Conservation (phyloP, 441 rosid genomes). For the Theobroma grandiflorum region DNA sequence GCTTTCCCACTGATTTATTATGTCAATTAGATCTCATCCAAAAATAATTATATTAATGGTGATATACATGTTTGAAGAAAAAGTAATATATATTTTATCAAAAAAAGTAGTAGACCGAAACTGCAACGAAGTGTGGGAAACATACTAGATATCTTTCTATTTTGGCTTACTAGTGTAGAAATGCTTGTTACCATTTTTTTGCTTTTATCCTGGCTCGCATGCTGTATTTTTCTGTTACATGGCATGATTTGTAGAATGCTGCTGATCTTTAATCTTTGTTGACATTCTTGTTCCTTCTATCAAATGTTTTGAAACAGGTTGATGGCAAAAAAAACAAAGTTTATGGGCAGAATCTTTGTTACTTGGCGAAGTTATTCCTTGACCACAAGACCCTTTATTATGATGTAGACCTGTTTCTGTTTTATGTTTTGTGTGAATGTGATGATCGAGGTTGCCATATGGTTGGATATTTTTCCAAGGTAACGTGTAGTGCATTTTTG, state of each 20-base stretch:
- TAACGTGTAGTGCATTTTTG: constrained; percentile 33
- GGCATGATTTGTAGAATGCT: background rate
- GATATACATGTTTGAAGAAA: too few species aligned
- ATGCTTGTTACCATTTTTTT: background rate
- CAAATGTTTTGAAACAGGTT: constrained; percentile 59
- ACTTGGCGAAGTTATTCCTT: constrained; percentile 94
- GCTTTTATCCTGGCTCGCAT: background rate
- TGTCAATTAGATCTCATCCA: too few species aligned
- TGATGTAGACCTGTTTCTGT: constrained; percentile 94
- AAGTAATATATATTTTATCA: too few species aligned
- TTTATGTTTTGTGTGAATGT: constrained; percentile 93
- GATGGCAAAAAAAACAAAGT: constrained; percentile 99
- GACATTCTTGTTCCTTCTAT: constrained; percentile 23
- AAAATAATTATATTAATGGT: too few species aligned
- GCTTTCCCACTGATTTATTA: too few species aligned
- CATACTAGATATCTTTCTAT: background rate
- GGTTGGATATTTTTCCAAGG: constrained; percentile 99
- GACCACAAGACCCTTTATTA: constrained; percentile 99
- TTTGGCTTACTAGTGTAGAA: background rate
- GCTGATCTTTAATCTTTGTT: background rate
- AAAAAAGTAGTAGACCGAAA: too few species aligned
- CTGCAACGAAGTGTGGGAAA: too few species aligned
- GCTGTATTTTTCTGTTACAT: constrained; percentile 3
- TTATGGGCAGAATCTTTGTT: constrained; percentile 98
- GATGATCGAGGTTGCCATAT: constrained; percentile 99